phyloP scores from a whole-genome alignment of 352 stramenopile species.

The Globisporangium cylindrosporum region DNA sequence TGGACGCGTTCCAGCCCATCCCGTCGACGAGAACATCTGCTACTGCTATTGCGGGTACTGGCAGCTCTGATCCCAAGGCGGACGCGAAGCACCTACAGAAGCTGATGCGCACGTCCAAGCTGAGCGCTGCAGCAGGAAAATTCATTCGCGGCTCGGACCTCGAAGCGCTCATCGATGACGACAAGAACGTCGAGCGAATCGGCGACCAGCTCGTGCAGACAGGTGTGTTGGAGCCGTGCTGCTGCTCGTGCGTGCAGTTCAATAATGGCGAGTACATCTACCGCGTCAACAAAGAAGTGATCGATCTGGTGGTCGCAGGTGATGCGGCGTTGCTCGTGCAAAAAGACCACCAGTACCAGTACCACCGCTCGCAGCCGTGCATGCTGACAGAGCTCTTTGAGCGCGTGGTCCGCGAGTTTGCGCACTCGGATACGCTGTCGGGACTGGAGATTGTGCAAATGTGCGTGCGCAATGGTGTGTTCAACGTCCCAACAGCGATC shows the following conservation, averaged over 20 bases:
- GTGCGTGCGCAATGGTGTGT: conserved; percentile 36
- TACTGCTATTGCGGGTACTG: not conserved
- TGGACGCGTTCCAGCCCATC: conserved; percentile 18
- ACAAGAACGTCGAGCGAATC: conserved; percentile 21
- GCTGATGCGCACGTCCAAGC: conserved; percentile 19
- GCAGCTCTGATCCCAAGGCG: not conserved
- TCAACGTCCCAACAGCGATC: conserved; percentile 40
- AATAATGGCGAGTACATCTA: conserved; percentile 32
- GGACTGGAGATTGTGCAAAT: conserved; percentile 39
- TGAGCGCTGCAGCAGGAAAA: conserved; percentile 24
- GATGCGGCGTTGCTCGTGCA: conserved; percentile 1
- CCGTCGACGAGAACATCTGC: not conserved
- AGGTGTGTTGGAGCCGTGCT: conserved; percentile 30
- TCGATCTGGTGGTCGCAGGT: conserved; percentile 3
- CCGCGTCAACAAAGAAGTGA: conserved; percentile 21
- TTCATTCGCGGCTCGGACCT: conserved; percentile 33
- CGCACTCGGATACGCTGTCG: conserved; percentile 20
- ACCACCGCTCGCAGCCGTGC: conserved; percentile 13
- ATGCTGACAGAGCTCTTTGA: conserved; percentile 13
- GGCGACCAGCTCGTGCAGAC: conserved; percentile 27
- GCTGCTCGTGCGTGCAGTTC: conserved; percentile 31
- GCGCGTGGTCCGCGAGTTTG: conserved; percentile 8
- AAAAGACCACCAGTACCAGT: not conserved
- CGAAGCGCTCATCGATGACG: conserved; percentile 25
- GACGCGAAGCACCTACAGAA: conserved; percentile 9